Evolutionary conservation across 768 basidiomycete species (phyloP), one percentile per base, ranked within the genome.

Genomic region (Psilocybe sp.): DNA sequence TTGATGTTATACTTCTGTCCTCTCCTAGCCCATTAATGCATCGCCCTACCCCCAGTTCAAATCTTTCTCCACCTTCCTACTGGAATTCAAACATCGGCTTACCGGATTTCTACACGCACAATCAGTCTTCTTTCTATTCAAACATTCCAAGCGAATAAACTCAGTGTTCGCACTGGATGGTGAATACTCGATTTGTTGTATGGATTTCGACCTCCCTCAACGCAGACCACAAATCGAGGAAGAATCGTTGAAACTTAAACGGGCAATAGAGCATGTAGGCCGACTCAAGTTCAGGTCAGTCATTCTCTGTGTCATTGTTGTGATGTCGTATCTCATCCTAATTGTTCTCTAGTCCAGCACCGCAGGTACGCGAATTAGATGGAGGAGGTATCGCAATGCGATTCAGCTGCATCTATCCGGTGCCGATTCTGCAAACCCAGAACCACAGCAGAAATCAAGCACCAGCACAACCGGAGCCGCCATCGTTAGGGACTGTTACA

Each of bases 81-180:
- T 47, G 28, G 58, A 60, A 12, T 61, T 64, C 51, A 55, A 56
- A 36, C 40, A 39, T 10, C 58, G 57, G 15, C 46, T 63, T 10
- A 18, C 42, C 28, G 54, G 52, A 13, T 77, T 76, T 52, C 56
- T 75, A 15, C 60, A 69, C 45, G 68, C 66, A 2, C 74, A 71
- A 46, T 59, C 62, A 1, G 55, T 64, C 42, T 73, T 73, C 48
- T 61, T 56, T 45, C 57, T 67, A 34, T 62, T 63, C 55, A 67
- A 64, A 34, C 36, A 54, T 2, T 52, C 60, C 19, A 47, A 49
- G 15, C 11, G 48, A 28, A 48, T 47, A 15, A 56, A 55, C 23
- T 57, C 69, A 10, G 55, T 65, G 31, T 80, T 81, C 57, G 64
- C 62, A 19, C 79, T 81, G 51, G 73, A 75, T 40, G 78, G 77